Percentiles rank a stretch among this genome's conserved stretches.
These are phyloP conservation scores for Cutaneotrichosporon daszewskae DNA, from an alignment of 1,284 basidiomycete genomes.

Conservation along the genomic window DNA sequence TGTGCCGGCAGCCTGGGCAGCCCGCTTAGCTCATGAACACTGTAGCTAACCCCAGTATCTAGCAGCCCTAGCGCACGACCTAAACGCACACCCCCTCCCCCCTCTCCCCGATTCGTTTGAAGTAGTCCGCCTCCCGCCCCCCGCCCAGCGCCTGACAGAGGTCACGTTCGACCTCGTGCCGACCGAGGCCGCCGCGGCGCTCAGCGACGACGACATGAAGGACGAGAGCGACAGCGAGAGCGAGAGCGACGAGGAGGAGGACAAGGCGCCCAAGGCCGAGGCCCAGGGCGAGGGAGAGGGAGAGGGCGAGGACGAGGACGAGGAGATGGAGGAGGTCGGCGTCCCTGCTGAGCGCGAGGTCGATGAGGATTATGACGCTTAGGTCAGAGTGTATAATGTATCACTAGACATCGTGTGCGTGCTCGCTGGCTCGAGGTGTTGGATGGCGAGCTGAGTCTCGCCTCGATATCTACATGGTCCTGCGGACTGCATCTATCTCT, in stretches of 20 bases:
- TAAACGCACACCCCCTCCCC: conserved; percentile 83
- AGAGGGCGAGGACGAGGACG: conserved; percentile 34
- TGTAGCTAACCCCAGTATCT: conserved; percentile 65
- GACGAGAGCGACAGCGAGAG: conserved; percentile 24
- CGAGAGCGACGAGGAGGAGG: conserved; percentile 20
- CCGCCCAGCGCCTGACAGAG: conserved; percentile 74
- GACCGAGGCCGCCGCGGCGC: conserved; percentile 57
- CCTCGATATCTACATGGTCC: no score
- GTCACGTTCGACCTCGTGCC: conserved; percentile 92
- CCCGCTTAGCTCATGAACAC: no score
- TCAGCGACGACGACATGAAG: conserved; percentile 19
- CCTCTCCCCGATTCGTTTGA: conserved; percentile 90
- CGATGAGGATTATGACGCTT: conserved; percentile 45
- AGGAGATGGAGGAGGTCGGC: conserved; percentile 40
- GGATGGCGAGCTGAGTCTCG: no score
- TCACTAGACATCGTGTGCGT: no score
- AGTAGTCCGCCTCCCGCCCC: conserved; percentile 71
- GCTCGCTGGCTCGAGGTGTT: no score
- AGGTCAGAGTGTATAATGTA: neutral
- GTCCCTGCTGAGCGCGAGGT: conserved; percentile 23
- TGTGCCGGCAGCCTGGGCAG: no score
- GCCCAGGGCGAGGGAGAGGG: conserved; percentile 18
- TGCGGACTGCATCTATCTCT: no score
- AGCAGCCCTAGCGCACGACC: conserved; percentile 78
- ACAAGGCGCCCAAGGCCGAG: conserved; percentile 16